Evolutionary conservation across 2,329 filamentous ascomycete species (phyloP).

Genomic region (Trichoderma sp.): DNA sequence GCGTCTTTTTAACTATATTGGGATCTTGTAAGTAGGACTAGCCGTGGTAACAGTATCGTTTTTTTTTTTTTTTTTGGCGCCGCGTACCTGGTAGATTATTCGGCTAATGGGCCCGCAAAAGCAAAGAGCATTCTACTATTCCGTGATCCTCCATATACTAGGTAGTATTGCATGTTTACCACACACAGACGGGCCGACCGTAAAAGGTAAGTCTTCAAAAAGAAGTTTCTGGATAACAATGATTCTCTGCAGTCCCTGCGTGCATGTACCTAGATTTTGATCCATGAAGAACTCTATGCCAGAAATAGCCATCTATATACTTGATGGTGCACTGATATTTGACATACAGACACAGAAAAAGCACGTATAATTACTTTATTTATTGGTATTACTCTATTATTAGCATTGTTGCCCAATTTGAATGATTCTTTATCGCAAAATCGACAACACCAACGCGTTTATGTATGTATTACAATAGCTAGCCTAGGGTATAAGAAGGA

Average conservation of each 20-base stretch:
- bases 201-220: background rate
- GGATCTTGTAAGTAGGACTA: background rate
- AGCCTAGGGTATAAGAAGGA: background rate
- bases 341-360: background rate
- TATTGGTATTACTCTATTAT: background rate
- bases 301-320: background rate
- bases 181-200: background rate
- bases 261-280: background rate
- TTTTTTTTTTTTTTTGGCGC: background rate
- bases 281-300: background rate
- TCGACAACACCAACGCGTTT: background rate
- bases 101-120: background rate
- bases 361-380: background rate
- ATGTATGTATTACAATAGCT: background rate
- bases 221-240: background rate
- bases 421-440: background rate
- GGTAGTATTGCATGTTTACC: background rate
- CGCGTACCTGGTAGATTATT: background rate
- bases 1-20: background rate
- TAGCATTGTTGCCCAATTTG: background rate
- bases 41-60: background rate
- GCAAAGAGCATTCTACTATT: background rate
- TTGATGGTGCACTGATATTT: background rate
- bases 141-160: background rate
- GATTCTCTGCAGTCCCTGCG: background rate